Evolutionary conservation across 192 early-diverging fungal species (phyloP).

Genomic region (Obelidium mucronatum): DNA sequence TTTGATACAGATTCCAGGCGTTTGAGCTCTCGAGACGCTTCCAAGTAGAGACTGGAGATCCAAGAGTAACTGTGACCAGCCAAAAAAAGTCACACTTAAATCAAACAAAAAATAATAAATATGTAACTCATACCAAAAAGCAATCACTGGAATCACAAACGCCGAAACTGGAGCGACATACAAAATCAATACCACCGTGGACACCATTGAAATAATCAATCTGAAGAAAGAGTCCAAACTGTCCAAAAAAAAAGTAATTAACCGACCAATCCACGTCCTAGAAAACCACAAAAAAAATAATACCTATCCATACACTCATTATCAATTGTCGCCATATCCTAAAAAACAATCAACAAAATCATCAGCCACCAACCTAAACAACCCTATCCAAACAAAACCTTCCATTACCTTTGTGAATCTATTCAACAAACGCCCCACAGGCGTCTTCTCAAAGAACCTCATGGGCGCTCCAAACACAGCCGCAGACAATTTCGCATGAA

Average conservation of each 20-base stretch:
- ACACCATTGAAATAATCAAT: conserved; percentile 19
- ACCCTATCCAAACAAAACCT: conserved; percentile 11
- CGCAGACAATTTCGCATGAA: conserved; percentile 45
- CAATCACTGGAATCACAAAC: conserved; percentile 49
- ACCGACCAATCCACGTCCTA: too few species aligned
- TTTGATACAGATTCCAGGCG: conserved; percentile 78
- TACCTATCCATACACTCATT: conserved; percentile 36
- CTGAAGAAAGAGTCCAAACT: conserved; percentile 33
- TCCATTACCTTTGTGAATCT: conserved; percentile 76
- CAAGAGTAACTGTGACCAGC: conserved; percentile 52
- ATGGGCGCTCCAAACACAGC: conserved; percentile 49
- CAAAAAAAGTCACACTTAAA: too few species aligned
- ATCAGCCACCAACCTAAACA: neutral
- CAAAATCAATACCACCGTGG: conserved; percentile 26
- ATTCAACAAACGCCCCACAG: conserved; percentile 66
- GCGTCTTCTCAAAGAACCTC: conserved; percentile 50
- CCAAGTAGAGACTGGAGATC: conserved; percentile 76
- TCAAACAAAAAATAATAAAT: neutral
- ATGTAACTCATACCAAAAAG: conserved; percentile 58
- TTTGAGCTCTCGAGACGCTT: conserved; percentile 85
- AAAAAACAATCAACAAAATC: neutral
- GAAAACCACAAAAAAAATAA: too few species aligned
- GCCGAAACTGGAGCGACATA: conserved; percentile 61
- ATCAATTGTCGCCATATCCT: conserved; percentile 40
- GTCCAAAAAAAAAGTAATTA: too few species aligned